Evolutionary conservation across 2,329 filamentous ascomycete genomes (phyloP).

Genomic region (Ophiostoma quercus): DNA sequence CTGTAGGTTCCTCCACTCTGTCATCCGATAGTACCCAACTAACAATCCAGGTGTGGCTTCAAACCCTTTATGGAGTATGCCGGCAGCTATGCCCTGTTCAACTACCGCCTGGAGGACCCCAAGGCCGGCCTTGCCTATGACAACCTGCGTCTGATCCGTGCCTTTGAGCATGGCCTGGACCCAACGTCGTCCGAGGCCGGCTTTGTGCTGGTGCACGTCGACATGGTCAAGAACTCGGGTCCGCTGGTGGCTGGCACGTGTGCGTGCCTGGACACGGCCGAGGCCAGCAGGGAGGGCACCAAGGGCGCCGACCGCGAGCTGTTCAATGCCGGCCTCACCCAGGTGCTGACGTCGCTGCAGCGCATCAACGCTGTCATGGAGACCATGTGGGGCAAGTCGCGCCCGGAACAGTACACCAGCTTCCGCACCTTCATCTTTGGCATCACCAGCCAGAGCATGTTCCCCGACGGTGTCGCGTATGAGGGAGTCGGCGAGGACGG

Average conservation of each 20-base stretch:
- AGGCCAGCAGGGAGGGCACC: constrained; percentile 22
- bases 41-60: constrained; percentile 52
- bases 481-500: constrained; percentile 65
- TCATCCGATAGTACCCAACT: neutral
- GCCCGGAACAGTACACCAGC: constrained; percentile 74
- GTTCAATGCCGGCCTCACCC: constrained; percentile 60
- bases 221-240: constrained; percentile 87
- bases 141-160: constrained; percentile 78
- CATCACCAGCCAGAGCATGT: constrained; percentile 90
- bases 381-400: constrained; percentile 81
- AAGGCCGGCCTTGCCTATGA: constrained; percentile 53
- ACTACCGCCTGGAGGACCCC: constrained; percentile 58
- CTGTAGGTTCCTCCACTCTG: constrained; percentile 48
- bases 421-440: constrained; percentile 98
- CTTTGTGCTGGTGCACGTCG: constrained; percentile 91
- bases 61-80: constrained; percentile 90
- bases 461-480: constrained; percentile 85
- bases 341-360: constrained; percentile 58
- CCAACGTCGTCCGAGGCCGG: constrained; percentile 84
- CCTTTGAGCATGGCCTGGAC: constrained; percentile 85
- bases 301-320: constrained; percentile 39
- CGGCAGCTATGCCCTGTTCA: constrained; percentile 63
- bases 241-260: constrained; percentile 69
- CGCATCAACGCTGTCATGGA: constrained; percentile 79
- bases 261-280: constrained; percentile 53